Base-by-base conservation (phyloP, 345 rosid genomes). In the Eucalyptus pauciflora region DNA sequence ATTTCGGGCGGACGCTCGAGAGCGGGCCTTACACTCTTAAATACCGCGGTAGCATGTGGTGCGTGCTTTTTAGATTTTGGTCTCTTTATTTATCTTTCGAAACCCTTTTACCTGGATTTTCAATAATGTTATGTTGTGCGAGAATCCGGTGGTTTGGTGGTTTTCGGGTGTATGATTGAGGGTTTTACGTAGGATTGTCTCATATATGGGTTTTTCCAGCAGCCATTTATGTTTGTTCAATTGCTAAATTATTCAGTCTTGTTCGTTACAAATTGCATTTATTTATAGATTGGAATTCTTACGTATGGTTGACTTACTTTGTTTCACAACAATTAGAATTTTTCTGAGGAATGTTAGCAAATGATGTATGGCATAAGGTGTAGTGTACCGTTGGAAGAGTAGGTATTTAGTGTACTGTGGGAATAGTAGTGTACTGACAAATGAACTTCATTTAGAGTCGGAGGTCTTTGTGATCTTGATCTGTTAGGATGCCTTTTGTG, bases 31-130 rank as follows among this genome's bases (percentile, higher is more conserved):
- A 95, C 89, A 93, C 94, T 33, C 95, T 95, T 25, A 95, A 93
- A 89, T 93, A 94, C 89, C 95, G 96, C 18, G 95, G 96, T 86
- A 95, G 97, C 93, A 95, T 96, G 98, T 96, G 98, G 98, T 96
- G 87, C 88, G 95, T 85, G 50, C 41, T 49, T 88, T 87, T 10
- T 37, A 7, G 11, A 37, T 62, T 33, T 87, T n/a, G 50, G 86
- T 62, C 17, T 25, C 86, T 29, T 51, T 16, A 49, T 83, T 90
- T 85, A 48, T 18, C 18, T 22, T 89, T 69, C 1, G 60, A 54
- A 10, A 46, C 76, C 56, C 54, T 86, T 87, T 86, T 7, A 7
- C 14, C 18, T 87, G 31, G 27, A 71, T 33, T 51, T 45, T 22
- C 33, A 41, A 2, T 24, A 13, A 3, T 49, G 24, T 62, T 71